These are phyloP conservation scores for Rhododendron simsii DNA, from an alignment of 148 eudicot species.

Conservation along the genomic window DNA sequence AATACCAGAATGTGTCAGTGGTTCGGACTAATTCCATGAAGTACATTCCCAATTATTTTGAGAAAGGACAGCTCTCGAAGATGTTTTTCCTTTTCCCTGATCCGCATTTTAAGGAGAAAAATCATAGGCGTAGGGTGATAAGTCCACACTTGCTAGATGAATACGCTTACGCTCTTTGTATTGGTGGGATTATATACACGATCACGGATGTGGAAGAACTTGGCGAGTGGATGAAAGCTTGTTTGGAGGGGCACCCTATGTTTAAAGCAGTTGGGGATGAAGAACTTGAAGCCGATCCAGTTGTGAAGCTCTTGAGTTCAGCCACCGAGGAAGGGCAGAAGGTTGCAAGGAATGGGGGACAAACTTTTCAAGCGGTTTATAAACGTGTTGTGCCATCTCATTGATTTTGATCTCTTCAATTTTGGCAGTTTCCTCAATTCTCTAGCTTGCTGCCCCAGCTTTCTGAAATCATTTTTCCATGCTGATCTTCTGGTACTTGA, in stretches of 20 bases:
- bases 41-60: constrained; percentile 87
- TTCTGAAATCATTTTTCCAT: neutral
- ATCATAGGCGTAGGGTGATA: constrained; percentile 80
- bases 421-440: neutral
- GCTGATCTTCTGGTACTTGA: neutral
- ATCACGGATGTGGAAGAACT: constrained; percentile 95
- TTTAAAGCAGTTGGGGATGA: constrained; percentile 57
- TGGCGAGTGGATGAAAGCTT: constrained; percentile 88
- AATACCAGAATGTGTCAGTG: constrained; percentile 78
- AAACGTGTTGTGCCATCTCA: constrained; percentile 43
- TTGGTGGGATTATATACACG: constrained; percentile 85
- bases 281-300: constrained; percentile 75
- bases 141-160: constrained; percentile 82
- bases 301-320: constrained; percentile 57
- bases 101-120: constrained; percentile 95
- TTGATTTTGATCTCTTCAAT: constrained; percentile 3
- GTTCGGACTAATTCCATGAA: constrained; percentile 96
- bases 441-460: neutral
- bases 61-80: constrained; percentile 74
- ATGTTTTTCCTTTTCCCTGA: constrained; percentile 97
- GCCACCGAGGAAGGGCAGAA: constrained; percentile 94
- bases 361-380: constrained; percentile 67
- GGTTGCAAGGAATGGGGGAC: constrained; percentile 81
- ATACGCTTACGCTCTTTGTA: constrained; percentile 74
- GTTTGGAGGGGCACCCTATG: constrained; percentile 76